Conservation (phyloP, 352 stramenopile species). For the Phytophthora boehmeriae region DNA sequence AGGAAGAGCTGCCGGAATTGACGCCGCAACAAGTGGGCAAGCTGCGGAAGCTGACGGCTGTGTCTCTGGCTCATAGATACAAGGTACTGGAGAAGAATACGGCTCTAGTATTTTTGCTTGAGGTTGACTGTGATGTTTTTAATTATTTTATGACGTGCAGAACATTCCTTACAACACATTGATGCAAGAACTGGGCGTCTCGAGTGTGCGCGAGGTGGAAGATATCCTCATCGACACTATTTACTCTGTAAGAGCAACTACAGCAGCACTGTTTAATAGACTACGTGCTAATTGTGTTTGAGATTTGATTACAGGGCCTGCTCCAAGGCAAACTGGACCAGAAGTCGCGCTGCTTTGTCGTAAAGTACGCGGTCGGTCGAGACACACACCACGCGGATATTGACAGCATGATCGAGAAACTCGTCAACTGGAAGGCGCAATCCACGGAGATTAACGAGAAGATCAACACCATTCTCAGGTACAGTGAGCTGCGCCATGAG, state of each 20-base stretch:
- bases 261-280: no score
- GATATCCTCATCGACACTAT: constrained; percentile 94
- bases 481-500: constrained; percentile 2
- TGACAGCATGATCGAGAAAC: constrained; percentile 89
- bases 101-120: neutral
- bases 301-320: constrained; percentile 56
- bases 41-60: constrained; percentile 88
- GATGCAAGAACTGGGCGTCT: constrained; percentile 77
- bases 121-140: neutral
- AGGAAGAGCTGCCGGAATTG: constrained; percentile 66
- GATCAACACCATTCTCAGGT: constrained; percentile 78
- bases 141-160: constrained; percentile 31
- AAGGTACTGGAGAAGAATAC: constrained; percentile 53
- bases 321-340: constrained; percentile 92
- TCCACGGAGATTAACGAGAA: constrained; percentile 60
- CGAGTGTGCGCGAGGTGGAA: constrained; percentile 88
- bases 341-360: constrained; percentile 76
- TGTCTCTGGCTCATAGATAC: constrained; percentile 83
- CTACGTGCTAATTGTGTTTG: neutral
- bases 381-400: constrained; percentile 88
- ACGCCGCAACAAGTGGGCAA: constrained; percentile 81
- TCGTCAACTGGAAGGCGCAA: constrained; percentile 82
- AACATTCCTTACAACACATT: constrained; percentile 86
- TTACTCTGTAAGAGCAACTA: constrained; percentile 84
- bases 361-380: constrained; percentile 90